Percentiles rank a stretch among this genome's conserved stretches.
Evolutionary conservation across 768 basidiomycete genomes (phyloP).

Genomic region (Trametes gibbosa): DNA sequence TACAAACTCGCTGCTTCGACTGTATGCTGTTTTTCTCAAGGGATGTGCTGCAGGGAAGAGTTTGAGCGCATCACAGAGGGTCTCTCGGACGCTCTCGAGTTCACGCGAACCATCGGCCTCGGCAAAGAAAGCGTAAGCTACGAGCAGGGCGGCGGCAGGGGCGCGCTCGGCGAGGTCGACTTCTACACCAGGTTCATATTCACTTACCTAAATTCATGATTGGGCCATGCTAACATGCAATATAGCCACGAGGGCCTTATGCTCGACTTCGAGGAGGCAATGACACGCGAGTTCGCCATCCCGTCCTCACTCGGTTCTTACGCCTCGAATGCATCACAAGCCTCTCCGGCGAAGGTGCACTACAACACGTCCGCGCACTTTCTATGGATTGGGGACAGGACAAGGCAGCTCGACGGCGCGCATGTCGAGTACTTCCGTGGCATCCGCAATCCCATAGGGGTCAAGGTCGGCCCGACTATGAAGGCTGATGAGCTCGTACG

Average conservation of each 20-base stretch:
- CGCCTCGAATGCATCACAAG: background rate
- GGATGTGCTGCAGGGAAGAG: slow-evolving; percentile 51
- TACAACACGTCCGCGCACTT: slow-evolving; percentile 96
- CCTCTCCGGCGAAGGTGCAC: slow-evolving; percentile 36
- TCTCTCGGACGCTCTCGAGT: slow-evolving; percentile 89
- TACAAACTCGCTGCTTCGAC: background rate
- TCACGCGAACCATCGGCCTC: slow-evolving; percentile 84
- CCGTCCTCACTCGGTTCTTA: slow-evolving; percentile 28
- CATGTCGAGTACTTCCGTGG: slow-evolving; percentile 96
- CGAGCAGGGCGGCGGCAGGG: slow-evolving; percentile 68
- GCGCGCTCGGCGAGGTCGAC: slow-evolving; percentile 83
- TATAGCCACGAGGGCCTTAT: slow-evolving; percentile 87
- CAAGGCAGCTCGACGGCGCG: slow-evolving; percentile 85
- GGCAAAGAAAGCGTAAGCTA: slow-evolving; percentile 52
- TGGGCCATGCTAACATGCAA: background rate
- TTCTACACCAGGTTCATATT: slow-evolving; percentile 81
- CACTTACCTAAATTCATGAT: background rate
- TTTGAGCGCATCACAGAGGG: slow-evolving; percentile 85
- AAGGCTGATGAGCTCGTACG: slow-evolving; percentile 67
- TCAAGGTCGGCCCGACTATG: slow-evolving; percentile 96
- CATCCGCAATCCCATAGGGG: slow-evolving; percentile 89
- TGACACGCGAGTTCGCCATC: slow-evolving; percentile 68
- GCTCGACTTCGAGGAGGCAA: slow-evolving; percentile 88
- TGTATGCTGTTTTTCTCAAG: background rate
- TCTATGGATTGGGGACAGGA: slow-evolving; percentile 97